Conservation (phyloP, 1,284 basidiomycete species). For the Entoloma clypeatum region DNA sequence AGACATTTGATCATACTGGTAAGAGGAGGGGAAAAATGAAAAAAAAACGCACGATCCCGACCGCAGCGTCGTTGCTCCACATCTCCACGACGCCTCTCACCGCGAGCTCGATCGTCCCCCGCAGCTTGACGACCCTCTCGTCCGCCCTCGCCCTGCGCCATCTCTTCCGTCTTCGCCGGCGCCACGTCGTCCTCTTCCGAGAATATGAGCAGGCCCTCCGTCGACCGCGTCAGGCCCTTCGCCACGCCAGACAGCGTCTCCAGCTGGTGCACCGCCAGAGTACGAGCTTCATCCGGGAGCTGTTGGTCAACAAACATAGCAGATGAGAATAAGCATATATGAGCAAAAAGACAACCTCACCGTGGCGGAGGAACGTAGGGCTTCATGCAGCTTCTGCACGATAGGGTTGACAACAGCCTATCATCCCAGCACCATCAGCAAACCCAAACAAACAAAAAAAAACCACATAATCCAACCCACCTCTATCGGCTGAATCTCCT, state of each 20-base stretch:
- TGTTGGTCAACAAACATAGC: slow-evolving; percentile 36
- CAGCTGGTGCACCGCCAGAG: slow-evolving; percentile 61
- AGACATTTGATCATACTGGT: slow-evolving; percentile 6
- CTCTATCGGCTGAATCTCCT: slow-evolving; percentile 77
- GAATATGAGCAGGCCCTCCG: slow-evolving; percentile 59
- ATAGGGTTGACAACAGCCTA: slow-evolving; percentile 78
- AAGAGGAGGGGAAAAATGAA: slow-evolving; percentile 1
- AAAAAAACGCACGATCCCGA: slow-evolving; percentile 61
- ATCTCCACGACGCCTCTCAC: slow-evolving; percentile 61
- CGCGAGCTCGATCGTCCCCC: slow-evolving; percentile 59
- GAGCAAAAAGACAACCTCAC: slow-evolving; percentile 33
- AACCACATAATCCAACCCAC: slow-evolving; percentile 34
- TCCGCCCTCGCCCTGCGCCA: slow-evolving; percentile 64
- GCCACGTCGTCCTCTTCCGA: slow-evolving; percentile 55
- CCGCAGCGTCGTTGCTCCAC: slow-evolving; percentile 67
- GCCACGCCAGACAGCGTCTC: slow-evolving; percentile 80
- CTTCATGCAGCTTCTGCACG: slow-evolving; percentile 61
- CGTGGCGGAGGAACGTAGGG: slow-evolving; percentile 48
- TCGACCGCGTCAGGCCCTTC: slow-evolving; percentile 75
- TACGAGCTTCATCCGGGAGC: slow-evolving; percentile 66
- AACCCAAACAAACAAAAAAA: neutral
- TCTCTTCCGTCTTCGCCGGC: slow-evolving; percentile 46
- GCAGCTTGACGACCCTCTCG: slow-evolving; percentile 55
- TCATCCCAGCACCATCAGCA: slow-evolving; percentile 4
- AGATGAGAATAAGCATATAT: slow-evolving; percentile 6